Conservation (phyloP, 495 filamentous ascomycete species). For the Astrothelium subdiscretum region DNA sequence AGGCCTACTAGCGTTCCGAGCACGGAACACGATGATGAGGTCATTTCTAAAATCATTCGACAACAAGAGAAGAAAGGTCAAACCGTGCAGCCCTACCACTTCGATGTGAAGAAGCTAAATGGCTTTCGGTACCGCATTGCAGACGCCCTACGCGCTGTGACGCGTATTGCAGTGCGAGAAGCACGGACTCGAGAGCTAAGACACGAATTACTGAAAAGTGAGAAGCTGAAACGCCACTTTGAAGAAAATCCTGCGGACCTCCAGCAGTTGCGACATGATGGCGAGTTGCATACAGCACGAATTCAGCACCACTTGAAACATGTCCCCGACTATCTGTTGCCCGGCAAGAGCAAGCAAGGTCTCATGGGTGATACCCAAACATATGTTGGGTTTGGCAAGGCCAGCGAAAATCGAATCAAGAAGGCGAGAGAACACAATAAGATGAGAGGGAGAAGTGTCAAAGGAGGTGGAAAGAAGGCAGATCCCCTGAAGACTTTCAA, state of each 20-base stretch:
- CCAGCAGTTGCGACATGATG: slow-evolving; percentile 79
- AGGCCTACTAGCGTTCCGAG: slow-evolving; percentile 65
- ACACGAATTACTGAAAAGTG: slow-evolving; percentile 79
- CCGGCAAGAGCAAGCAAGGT: slow-evolving; percentile 59
- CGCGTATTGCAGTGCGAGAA: slow-evolving; percentile 73
- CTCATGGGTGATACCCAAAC: slow-evolving; percentile 50
- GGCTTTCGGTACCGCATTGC: slow-evolving; percentile 91
- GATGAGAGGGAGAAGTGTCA: slow-evolving; percentile 37
- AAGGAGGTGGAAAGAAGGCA: slow-evolving; percentile 47
- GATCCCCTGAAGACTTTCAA: slow-evolving; percentile 92
- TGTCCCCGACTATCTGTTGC: slow-evolving; percentile 89
- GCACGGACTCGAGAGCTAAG: slow-evolving; percentile 77
- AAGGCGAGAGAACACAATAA: slow-evolving; percentile 54
- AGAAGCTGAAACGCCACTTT: slow-evolving; percentile 89
- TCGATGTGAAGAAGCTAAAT: slow-evolving; percentile 88
- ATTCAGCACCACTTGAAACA: slow-evolving; percentile 86
- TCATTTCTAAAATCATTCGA: slow-evolving; percentile 40
- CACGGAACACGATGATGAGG: slow-evolving; percentile 69
- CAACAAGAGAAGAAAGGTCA: slow-evolving; percentile 62
- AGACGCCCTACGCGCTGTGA: slow-evolving; percentile 75
- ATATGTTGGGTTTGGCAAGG: slow-evolving; percentile 67
- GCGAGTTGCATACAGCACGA: slow-evolving; percentile 65
- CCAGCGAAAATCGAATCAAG: slow-evolving; percentile 58
- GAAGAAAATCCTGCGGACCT: slow-evolving; percentile 92
- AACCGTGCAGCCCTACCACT: slow-evolving; percentile 76